These are phyloP conservation scores for Xylariales sp. DNA, from an alignment of 2,329 filamentous ascomycete species.

Conservation along the genomic window DNA sequence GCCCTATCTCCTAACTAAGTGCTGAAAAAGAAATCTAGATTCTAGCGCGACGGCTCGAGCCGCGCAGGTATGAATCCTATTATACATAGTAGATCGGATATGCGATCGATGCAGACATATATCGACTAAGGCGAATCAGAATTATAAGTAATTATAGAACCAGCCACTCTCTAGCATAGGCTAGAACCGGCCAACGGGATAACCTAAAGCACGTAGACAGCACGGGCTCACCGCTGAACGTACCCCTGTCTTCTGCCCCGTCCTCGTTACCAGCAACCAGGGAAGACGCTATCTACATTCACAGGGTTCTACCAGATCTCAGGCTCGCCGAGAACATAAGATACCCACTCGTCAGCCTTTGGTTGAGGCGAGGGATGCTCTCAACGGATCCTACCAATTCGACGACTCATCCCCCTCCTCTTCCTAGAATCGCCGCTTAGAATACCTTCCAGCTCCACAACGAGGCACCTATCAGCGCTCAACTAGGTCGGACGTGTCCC, in stretches of 20 bases:
- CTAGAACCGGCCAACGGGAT: not conserved
- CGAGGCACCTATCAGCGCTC: slow-evolving; percentile 18
- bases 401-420: not conserved
- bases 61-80: slow-evolving; percentile 1
- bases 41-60: not conserved
- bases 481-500: slow-evolving; percentile 14
- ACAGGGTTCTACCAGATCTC: slow-evolving; percentile 12
- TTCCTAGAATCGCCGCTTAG: slow-evolving; percentile 8
- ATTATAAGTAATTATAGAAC: not conserved
- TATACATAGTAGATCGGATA: not conserved
- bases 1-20: not conserved
- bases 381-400: slow-evolving; percentile 2
- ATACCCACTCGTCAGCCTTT: slow-evolving; percentile 22
- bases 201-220: not conserved
- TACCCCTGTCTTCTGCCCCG: slow-evolving; percentile 21
- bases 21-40: slow-evolving; percentile 11
- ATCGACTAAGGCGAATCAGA: not conserved
- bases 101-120: slow-evolving; percentile 1
- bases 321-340: slow-evolving; percentile 4
- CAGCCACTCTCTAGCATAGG: not conserved
- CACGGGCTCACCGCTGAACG: slow-evolving; percentile 7
- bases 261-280: slow-evolving; percentile 24
- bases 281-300: slow-evolving; percentile 5
- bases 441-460: slow-evolving; percentile 18
- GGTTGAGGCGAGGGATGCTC: slow-evolving; percentile 10